These are phyloP conservation scores for Rhododendron kiyosumense DNA, from an alignment of 148 eudicot genomes.

Conservation along the genomic window DNA sequence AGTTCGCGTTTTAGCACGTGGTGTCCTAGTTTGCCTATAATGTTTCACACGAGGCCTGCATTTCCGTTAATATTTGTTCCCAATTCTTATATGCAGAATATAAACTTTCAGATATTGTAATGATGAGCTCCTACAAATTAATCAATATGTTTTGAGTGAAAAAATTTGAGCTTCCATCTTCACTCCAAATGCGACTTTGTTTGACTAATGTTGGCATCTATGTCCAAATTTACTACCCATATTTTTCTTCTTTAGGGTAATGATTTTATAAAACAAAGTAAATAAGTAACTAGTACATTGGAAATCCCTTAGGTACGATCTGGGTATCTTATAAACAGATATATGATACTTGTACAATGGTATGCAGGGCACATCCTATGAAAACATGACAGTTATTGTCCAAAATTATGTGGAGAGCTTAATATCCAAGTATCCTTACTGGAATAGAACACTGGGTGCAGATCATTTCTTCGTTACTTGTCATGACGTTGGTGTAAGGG, in stretches of 20 bases:
- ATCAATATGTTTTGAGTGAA: background rate
- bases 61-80: background rate
- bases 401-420: constrained; percentile 76
- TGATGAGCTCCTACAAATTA: background rate
- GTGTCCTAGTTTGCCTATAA: background rate
- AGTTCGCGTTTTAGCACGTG: background rate
- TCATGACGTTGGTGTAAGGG: constrained; percentile 92
- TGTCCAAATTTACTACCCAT: background rate
- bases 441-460: constrained; percentile 96
- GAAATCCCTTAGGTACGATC: constrained; percentile 15
- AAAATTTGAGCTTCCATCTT: background rate
- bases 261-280: background rate
- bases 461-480: constrained; percentile 96
- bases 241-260: background rate
- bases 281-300: no score
- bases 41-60: background rate
- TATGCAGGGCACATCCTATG: constrained; percentile 92
- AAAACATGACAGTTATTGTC: constrained; percentile 88
- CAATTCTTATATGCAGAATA: background rate
- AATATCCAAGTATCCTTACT: constrained; percentile 76
- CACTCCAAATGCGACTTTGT: background rate
- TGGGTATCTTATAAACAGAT: background rate
- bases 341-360: constrained; percentile 3
- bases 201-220: background rate
- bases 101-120: background rate